Percentiles rank a stretch among this genome's conserved stretches.
Evolutionary conservation across 257 asterid species (phyloP).

Genomic region (Solanum infundibuliforme): DNA sequence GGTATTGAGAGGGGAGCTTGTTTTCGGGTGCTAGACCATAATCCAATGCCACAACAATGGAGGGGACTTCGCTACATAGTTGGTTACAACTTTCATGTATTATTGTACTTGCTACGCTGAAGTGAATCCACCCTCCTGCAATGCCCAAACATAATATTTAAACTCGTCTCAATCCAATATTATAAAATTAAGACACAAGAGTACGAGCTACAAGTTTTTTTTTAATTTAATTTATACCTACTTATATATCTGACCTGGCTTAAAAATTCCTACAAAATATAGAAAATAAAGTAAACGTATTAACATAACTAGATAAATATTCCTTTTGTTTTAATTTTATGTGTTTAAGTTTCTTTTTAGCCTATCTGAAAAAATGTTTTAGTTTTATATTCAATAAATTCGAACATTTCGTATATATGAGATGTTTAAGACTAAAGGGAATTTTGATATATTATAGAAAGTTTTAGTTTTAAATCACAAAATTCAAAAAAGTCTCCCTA

Average conservation of each 20-base stretch:
- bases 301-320: not conserved
- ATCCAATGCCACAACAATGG: conserved; percentile 53
- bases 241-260: not conserved
- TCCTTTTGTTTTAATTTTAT: not conserved
- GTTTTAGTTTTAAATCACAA: not conserved
- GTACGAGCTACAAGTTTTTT: not conserved
- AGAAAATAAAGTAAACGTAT: not conserved
- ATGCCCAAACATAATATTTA: not conserved
- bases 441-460: not conserved
- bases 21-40: conserved; percentile 78
- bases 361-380: not conserved
- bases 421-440: too few species aligned
- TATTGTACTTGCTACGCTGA: conserved; percentile 23
- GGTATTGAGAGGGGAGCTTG: conserved; percentile 82
- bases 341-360: not conserved
- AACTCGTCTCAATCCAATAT: not conserved
- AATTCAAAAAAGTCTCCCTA: too few species aligned
- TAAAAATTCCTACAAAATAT: not conserved
- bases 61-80: conserved; percentile 38
- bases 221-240: too few species aligned
- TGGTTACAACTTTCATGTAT: conserved; percentile 48
- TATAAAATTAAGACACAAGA: not conserved
- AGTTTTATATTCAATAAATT: not conserved
- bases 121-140: conserved; percentile 39
- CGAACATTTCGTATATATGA: too few species aligned